Evolutionary conservation across 768 basidiomycete genomes (phyloP).

Genomic region (Leccinum uliginosum): DNA sequence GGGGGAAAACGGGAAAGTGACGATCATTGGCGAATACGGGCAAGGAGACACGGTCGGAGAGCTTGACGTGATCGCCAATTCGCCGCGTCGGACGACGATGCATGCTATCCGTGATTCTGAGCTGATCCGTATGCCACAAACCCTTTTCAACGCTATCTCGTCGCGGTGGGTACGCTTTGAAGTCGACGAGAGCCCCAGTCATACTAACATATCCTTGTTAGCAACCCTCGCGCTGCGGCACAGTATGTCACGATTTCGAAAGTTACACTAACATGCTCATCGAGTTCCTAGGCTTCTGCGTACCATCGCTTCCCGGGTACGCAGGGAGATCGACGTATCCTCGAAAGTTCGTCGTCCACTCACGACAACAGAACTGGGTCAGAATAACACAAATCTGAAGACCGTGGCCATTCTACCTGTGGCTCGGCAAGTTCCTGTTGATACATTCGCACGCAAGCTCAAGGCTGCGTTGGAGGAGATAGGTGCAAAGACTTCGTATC

Average conservation of each 20-base stretch:
- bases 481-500: conserved; percentile 87
- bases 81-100: conserved; percentile 80
- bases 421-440: conserved; percentile 82
- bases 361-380: conserved; percentile 55
- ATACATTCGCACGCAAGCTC: conserved; percentile 85
- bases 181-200: background rate
- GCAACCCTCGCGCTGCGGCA: conserved; percentile 82
- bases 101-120: conserved; percentile 99
- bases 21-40: conserved; percentile 89
- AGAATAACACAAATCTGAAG: conserved; percentile 85
- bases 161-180: conserved; percentile 49
- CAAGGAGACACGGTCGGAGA: conserved; percentile 98
- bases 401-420: conserved; percentile 91
- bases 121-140: conserved; percentile 93
- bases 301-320: conserved; percentile 90
- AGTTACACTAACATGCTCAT: background rate
- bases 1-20: conserved; percentile 67
- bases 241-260: conserved; percentile 44
- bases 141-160: conserved; percentile 96
- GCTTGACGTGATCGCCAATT: conserved; percentile 93
- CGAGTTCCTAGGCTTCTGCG: conserved; percentile 54
- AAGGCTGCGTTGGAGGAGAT: conserved; percentile 86
- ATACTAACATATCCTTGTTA: conserved; percentile 24
- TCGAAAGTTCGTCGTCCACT: conserved; percentile 48
- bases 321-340: conserved; percentile 72